Conservation (phyloP, 1,284 basidiomycete species). For the Cutaneotrichosporon cutaneum region DNA sequence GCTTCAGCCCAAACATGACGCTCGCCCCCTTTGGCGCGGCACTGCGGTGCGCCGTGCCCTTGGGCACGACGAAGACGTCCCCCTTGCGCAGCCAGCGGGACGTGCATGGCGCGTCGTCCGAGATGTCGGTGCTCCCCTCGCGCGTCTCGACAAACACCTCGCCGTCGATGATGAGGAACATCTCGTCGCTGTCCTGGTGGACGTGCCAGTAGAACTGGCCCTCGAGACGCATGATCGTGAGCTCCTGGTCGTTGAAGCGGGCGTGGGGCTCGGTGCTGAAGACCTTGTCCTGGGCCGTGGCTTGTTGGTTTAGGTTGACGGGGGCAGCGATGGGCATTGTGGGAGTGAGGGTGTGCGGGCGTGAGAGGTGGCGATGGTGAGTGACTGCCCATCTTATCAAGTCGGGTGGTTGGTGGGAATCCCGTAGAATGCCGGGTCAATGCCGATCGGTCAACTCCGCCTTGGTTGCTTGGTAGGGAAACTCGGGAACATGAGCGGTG, state of each 20-base stretch:
- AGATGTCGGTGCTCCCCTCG: conserved; percentile 4
- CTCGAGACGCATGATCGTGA: conserved; percentile 15
- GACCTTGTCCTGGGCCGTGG: neutral
- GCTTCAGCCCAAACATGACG: conserved; percentile 13
- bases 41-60: conserved; percentile 10
- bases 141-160: conserved; percentile 12
- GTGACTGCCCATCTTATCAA: no score
- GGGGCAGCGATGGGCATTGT: neutral
- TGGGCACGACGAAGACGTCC: conserved; percentile 15
- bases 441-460: no score
- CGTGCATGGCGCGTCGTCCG: neutral
- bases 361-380: no score
- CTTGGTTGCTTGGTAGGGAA: no score
- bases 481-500: no score
- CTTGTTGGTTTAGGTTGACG: neutral
- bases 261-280: conserved; percentile 8
- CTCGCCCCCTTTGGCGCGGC: conserved; percentile 8
- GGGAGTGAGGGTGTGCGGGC: neutral
- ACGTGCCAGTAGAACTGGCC: conserved; percentile 18
- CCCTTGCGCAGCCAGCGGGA: conserved; percentile 5
- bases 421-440: no score
- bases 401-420: no score
- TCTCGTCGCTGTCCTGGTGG: conserved; percentile 10
- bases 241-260: conserved; percentile 12
- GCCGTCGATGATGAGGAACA: conserved; percentile 19